These are phyloP conservation scores for Camptophora hylomeconis DNA, from an alignment of 2,329 filamentous ascomycete genomes.

Conservation along the genomic window DNA sequence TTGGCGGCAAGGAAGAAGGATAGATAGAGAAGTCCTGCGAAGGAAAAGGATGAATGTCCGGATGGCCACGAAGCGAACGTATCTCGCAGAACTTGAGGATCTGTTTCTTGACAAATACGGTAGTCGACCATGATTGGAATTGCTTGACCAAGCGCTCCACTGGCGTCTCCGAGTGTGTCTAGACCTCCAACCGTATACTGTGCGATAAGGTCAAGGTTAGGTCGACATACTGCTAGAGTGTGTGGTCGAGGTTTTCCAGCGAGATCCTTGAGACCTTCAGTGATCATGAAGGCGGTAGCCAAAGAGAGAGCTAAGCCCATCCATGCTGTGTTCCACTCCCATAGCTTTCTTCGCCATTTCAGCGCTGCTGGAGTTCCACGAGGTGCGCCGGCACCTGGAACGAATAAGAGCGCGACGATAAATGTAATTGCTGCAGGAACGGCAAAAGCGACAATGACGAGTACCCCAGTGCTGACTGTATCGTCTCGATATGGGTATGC, in stretches of 20 bases:
- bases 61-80: constrained; percentile 78
- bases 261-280: constrained; percentile 69
- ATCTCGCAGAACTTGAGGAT: constrained; percentile 52
- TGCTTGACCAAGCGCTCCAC: too few species aligned
- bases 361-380: constrained; percentile 48
- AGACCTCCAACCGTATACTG: constrained; percentile 52
- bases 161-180: constrained; percentile 29
- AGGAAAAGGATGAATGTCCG: constrained; percentile 62
- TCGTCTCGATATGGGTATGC: constrained; percentile 65
- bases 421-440: constrained; percentile 57
- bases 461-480: constrained; percentile 54
- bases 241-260: constrained; percentile 54
- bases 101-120: constrained; percentile 58
- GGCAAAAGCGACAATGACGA: constrained; percentile 50
- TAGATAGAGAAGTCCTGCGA: constrained; percentile 71
- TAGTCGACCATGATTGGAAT: constrained; percentile 60
- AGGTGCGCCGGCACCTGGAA: constrained; percentile 58
- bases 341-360: constrained; percentile 70
- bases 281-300: constrained; percentile 63
- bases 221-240: constrained; percentile 57
- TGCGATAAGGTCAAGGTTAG: constrained; percentile 52
- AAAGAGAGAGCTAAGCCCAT: constrained; percentile 66
- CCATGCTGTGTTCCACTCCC: constrained; percentile 81
- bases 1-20: constrained; percentile 67
- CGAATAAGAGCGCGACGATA: constrained; percentile 52